Conservation (phyloP, 148 eudicot genomes). For the Tetragonia tetragonoides region DNA sequence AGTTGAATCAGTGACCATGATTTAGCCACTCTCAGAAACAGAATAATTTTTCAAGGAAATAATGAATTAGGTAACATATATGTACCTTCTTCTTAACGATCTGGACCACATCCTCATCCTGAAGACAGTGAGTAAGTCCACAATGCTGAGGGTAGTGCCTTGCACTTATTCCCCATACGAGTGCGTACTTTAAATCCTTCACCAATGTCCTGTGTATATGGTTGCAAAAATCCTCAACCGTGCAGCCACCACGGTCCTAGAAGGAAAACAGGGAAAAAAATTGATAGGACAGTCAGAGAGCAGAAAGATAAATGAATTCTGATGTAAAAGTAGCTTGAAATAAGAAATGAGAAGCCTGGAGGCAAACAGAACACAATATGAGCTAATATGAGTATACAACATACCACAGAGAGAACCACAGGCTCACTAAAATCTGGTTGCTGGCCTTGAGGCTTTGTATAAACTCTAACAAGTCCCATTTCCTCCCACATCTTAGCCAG, state of each 20-base stretch:
- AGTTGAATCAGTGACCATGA: no score
- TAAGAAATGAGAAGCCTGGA: not conserved
- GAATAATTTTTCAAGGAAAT: not conserved
- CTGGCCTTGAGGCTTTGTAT: slow-evolving; percentile 99
- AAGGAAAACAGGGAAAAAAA: slow-evolving; percentile 19
- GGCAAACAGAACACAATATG: slow-evolving; percentile 6
- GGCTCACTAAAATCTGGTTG: slow-evolving; percentile 98
- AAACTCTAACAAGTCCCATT: slow-evolving; percentile 98
- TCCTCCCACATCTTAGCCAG: slow-evolving; percentile 98
- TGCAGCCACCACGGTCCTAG: slow-evolving; percentile 96
- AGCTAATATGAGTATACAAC: slow-evolving; percentile 21
- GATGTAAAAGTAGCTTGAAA: not conserved
- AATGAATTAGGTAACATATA: not conserved
- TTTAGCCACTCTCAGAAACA: no score
- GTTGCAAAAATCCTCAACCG: slow-evolving; percentile 89
- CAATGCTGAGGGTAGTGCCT: slow-evolving; percentile 98
- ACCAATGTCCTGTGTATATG: slow-evolving; percentile 88
- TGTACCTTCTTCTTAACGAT: slow-evolving; percentile 93
- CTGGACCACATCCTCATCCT: slow-evolving; percentile 98
- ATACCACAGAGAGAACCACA: slow-evolving; percentile 90
- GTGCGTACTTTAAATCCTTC: slow-evolving; percentile 88
- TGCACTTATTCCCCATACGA: slow-evolving; percentile 95
- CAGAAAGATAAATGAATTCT: not conserved
- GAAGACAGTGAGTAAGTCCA: slow-evolving; percentile 82
- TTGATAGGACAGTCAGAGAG: not conserved